These are phyloP conservation scores for Hirschfeldia incana DNA, from an alignment of 345 rosid species.

Conservation along the genomic window DNA sequence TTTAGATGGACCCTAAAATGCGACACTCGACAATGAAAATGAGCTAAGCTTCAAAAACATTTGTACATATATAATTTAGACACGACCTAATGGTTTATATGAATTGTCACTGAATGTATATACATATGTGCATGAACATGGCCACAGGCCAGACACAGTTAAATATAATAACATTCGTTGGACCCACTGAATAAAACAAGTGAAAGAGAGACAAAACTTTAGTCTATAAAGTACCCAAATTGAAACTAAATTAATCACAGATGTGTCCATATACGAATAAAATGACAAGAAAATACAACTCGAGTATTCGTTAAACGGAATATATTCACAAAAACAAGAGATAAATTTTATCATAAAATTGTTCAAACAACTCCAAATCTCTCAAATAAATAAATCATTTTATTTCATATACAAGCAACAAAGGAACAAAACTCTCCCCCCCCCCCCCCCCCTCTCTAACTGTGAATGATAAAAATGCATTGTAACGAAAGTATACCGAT, in stretches of 20 bases:
- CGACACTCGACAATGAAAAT: not conserved
- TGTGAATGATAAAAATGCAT: slow-evolving; percentile 21
- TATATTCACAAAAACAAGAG: slow-evolving; percentile 13
- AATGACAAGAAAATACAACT: slow-evolving; percentile 2
- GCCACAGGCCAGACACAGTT: slow-evolving; percentile 18
- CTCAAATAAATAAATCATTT: slow-evolving; percentile 17
- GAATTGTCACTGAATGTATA: not conserved
- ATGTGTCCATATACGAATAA: not conserved
- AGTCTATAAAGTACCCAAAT: slow-evolving; percentile 18
- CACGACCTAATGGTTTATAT: not conserved
- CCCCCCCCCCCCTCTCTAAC: not conserved
- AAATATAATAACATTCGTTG: slow-evolving; percentile 22
- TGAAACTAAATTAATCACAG: not conserved
- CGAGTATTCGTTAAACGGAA: slow-evolving; percentile 9
- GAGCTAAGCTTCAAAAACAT: not conserved
- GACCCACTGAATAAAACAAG: slow-evolving; percentile 37
- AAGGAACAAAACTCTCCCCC: slow-evolving; percentile 34
- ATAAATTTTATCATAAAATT: not conserved
- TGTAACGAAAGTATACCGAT: slow-evolving; percentile 30
- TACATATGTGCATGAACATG: slow-evolving; percentile 32
- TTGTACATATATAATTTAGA: not conserved
- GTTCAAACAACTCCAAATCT: slow-evolving; percentile 26
- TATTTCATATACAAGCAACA: slow-evolving; percentile 38
- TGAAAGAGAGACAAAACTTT: slow-evolving; percentile 34
- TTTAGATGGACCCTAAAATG: slow-evolving; percentile 32